Evolutionary conservation across 2,329 filamentous ascomycete species (phyloP), one percentile per base, ranked within the genome.

Genomic region (Coleophoma crateriformis): DNA sequence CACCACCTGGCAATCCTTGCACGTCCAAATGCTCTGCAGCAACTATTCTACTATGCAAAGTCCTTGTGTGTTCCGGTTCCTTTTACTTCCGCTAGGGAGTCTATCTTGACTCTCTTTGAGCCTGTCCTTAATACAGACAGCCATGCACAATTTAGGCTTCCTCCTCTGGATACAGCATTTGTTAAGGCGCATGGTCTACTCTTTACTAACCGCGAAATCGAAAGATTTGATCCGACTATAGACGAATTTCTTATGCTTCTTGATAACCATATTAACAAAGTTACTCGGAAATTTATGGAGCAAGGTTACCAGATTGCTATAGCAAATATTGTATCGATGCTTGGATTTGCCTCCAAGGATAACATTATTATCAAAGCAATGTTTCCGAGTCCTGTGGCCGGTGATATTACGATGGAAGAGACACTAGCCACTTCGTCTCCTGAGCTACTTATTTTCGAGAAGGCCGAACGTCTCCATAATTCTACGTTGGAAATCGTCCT

Each of bases 1-100:
- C 90, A 97, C 57, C 90, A 96, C 60, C 71, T 96, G 0, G 92
- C 90, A 0, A 91, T 92, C 22, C 66, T 90, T 0, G 84, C 87
- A 0, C 70, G 85, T 0, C 84, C 85, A 0, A 82, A 87, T 49
- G 76, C 77, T 0, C 66, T 88, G 0, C 79, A 84, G 49, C 86
- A 90, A 61, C 67, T 90, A 0, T 88, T 79, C 58, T 86, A 79
- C 51, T 90, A 89, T 54, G 69, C 74, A 0, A 87, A 87, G 50
- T 81, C 81, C 0, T 71, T 90, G 0, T 86, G 81, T 22, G 86
- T 86, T 1, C 0, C 57, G 0, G 64, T 81, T 0, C 56, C 83
- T 11, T 90, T 90, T 52, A 61, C 66, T 0, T 82, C 79, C 15
- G 81, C 85, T 0, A 73, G 77, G 11, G 84, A 88, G 42, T 86